Percentiles rank a stretch among this genome's conserved stretches.
These are phyloP conservation scores for Neurospora sp. DNA, from an alignment of 2,329 filamentous ascomycete species.

Conservation along the genomic window DNA sequence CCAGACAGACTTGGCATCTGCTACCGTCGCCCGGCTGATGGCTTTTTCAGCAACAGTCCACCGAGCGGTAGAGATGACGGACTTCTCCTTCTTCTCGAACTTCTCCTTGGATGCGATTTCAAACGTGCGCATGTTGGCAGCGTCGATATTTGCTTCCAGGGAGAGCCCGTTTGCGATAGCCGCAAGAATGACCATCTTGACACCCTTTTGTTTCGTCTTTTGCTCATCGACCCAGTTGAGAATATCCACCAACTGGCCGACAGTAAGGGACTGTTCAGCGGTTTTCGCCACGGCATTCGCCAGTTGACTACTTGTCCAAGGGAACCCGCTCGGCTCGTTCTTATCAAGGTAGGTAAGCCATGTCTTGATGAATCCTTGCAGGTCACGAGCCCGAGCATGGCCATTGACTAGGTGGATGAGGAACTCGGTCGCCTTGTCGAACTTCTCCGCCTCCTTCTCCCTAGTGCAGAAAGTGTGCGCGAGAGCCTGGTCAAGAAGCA, in stretches of 20 bases:
- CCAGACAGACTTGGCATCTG: slow-evolving; percentile 20
- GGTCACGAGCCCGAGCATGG: slow-evolving; percentile 32
- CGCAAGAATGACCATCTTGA: slow-evolving; percentile 32
- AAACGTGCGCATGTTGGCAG: slow-evolving; percentile 24
- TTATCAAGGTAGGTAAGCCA: slow-evolving; percentile 33
- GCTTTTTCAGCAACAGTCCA: slow-evolving; percentile 20
- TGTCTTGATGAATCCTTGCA: slow-evolving; percentile 34
- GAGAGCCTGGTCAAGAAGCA: slow-evolving; percentile 31
- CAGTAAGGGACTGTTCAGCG: slow-evolving; percentile 34
- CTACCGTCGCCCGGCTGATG: slow-evolving; percentile 18
- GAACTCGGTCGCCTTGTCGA: slow-evolving; percentile 21
- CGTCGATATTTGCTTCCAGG: slow-evolving; percentile 33
- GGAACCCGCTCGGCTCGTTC: slow-evolving; percentile 6
- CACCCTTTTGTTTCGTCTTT: slow-evolving; percentile 3
- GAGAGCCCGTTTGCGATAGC: slow-evolving; percentile 32
- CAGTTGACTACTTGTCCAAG: slow-evolving; percentile 21
- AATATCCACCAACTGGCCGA: slow-evolving; percentile 32
- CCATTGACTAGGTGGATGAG: slow-evolving; percentile 34
- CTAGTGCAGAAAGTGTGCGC: slow-evolving; percentile 19
- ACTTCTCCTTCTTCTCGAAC: slow-evolving; percentile 11
- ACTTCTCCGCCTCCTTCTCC: slow-evolving; percentile 11
- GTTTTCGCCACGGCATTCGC: slow-evolving; percentile 15
- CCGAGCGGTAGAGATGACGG: slow-evolving; percentile 10
- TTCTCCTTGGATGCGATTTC: slow-evolving; percentile 10
- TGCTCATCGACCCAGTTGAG: slow-evolving; percentile 32